phyloP scores from a whole-genome alignment of 2,329 filamentous ascomycete species.

The Aspergillus floridensis region DNA sequence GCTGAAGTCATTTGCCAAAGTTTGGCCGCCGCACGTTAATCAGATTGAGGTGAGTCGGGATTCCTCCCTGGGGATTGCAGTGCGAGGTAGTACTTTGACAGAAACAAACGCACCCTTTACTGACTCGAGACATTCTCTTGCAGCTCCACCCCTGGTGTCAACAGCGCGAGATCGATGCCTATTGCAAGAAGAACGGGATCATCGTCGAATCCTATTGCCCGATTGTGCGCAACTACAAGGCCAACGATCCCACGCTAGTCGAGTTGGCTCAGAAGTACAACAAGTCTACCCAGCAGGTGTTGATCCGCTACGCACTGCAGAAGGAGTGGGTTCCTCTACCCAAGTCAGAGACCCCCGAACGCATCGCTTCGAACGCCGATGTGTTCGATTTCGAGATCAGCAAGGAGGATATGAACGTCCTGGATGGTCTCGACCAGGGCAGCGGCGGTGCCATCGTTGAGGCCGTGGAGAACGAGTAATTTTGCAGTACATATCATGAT shows the following conservation, averaged over 20 bases:
- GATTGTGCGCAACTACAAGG: slow-evolving; percentile 66
- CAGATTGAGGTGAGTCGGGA: slow-evolving; percentile 63
- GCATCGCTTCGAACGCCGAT: slow-evolving; percentile 65
- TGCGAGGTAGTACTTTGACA: background rate
- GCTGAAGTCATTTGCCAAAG: slow-evolving; percentile 62
- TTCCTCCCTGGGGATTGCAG: background rate
- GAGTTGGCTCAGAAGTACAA: slow-evolving; percentile 68
- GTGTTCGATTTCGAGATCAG: slow-evolving; percentile 61
- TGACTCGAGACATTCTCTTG: slow-evolving; percentile 11
- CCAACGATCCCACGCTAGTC: slow-evolving; percentile 64
- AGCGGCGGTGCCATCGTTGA: slow-evolving; percentile 48
- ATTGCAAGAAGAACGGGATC: slow-evolving; percentile 53
- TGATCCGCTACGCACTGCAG: slow-evolving; percentile 79
- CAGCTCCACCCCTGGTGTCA: slow-evolving; percentile 72
- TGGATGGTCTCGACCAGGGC: slow-evolving; percentile 54
- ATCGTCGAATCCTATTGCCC: slow-evolving; percentile 55
- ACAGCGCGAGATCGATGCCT: slow-evolving; percentile 58
- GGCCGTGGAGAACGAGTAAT: slow-evolving; percentile 45
- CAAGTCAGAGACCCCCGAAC: slow-evolving; percentile 67
- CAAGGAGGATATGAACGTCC: slow-evolving; percentile 55
- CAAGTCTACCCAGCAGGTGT: slow-evolving; percentile 71
- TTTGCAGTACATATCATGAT: slow-evolving; percentile 5
- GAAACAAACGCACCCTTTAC: background rate
- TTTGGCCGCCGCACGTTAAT: slow-evolving; percentile 70
- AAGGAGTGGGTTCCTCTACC: slow-evolving; percentile 71